A percentile compares a stretch with the other conserved stretches of the same genome.
Evolutionary conservation across 805 yeast genomes (phyloP).

Genomic region (Saccharomycodes ludwigii): DNA sequence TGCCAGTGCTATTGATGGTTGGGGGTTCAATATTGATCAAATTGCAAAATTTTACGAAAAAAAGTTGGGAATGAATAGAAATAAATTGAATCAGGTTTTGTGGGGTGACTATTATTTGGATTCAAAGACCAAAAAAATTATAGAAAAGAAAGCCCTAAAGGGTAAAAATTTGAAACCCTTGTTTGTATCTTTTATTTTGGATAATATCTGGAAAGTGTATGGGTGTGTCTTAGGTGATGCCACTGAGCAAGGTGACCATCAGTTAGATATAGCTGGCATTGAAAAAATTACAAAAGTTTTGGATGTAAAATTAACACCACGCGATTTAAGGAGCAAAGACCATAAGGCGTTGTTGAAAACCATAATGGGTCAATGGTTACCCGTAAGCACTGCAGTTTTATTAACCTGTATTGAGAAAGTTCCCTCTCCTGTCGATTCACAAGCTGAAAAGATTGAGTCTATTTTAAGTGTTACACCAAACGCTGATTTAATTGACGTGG

Average conservation of each 20-base stretch:
- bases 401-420: constrained; percentile 73
- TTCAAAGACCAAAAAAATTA: constrained; percentile 76
- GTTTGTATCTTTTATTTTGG: constrained; percentile 78
- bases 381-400: constrained; percentile 75
- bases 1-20: constrained; percentile 88
- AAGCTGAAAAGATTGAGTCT: constrained; percentile 53
- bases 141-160: constrained; percentile 52
- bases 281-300: constrained; percentile 65
- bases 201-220: constrained; percentile 87
- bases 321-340: constrained; percentile 76
- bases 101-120: constrained; percentile 95
- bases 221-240: constrained; percentile 46
- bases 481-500: constrained; percentile 32
- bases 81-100: constrained; percentile 66
- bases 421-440: constrained; percentile 77
- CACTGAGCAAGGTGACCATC: constrained; percentile 1
- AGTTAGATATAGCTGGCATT: constrained; percentile 46
- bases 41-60: constrained; percentile 78
- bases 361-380: constrained; percentile 88
- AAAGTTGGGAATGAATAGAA: constrained; percentile 73
- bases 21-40: constrained; percentile 91
- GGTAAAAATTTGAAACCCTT: constrained; percentile 60
- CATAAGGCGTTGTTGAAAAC: constrained; percentile 45
- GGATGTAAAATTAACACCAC: constrained; percentile 52
- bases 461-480: constrained; percentile 30